phyloP scores from a whole-genome alignment of 169 alveolate genomes.

The Plasmodium billcollinsi region DNA sequence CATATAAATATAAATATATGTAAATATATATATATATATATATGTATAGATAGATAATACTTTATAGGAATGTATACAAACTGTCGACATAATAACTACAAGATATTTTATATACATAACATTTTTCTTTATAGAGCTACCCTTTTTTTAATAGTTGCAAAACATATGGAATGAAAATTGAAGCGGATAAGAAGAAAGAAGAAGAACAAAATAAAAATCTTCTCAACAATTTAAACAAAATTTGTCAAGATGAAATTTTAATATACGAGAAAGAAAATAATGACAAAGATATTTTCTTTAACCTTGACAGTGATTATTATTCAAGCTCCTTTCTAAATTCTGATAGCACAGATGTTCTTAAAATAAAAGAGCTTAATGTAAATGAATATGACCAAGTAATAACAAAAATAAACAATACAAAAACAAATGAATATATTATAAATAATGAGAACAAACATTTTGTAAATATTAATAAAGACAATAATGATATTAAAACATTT shows the following conservation, averaged over 20 bases:
- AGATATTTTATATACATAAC: too few relatives aligned
- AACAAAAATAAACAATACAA: neutral
- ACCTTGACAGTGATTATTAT: conserved; percentile 60
- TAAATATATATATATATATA: too few relatives aligned
- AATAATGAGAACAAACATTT: neutral
- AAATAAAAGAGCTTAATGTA: neutral
- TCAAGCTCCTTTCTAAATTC: conserved; percentile 63
- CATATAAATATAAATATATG: too few relatives aligned
- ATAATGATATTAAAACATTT: neutral
- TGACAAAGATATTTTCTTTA: conserved; percentile 46
- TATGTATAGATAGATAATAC: neutral
- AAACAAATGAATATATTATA: neutral
- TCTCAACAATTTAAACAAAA: conserved; percentile 29
- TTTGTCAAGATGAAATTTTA: conserved; percentile 26
- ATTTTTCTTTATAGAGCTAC: conserved; percentile 18
- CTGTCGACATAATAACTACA: too few relatives aligned
- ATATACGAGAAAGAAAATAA: conserved; percentile 22
- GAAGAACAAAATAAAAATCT: conserved; percentile 33
- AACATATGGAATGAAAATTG: conserved; percentile 75
- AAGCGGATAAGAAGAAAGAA: conserved; percentile 65
- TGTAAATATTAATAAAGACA: neutral
- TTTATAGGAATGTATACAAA: neutral
- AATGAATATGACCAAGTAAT: neutral
- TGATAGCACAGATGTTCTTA: conserved; percentile 16
- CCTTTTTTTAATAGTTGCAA: conserved; percentile 62